phyloP scores from a whole-genome alignment of 108 stramenopile species.

The Seminavis robusta region DNA sequence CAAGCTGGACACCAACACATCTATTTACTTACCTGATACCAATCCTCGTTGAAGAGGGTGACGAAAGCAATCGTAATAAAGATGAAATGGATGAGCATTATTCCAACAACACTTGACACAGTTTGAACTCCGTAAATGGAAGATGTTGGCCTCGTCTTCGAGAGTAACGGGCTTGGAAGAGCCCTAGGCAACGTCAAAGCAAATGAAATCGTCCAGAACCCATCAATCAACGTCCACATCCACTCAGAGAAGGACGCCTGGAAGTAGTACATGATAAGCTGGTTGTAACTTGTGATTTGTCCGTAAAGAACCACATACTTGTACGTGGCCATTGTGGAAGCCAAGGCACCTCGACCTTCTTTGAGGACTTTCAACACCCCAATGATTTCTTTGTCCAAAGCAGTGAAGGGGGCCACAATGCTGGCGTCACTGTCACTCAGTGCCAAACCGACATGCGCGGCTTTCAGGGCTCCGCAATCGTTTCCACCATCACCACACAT shows the following conservation, averaged over 20 bases:
- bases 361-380: constrained; percentile 56
- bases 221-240: constrained; percentile 64
- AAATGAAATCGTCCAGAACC: constrained; percentile 51
- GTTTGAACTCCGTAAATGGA: constrained; percentile 59
- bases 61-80: constrained; percentile 41
- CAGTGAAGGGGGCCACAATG: constrained; percentile 68
- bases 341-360: constrained; percentile 64
- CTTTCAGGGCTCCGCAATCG: constrained; percentile 63
- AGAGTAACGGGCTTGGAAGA: constrained; percentile 34
- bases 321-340: constrained; percentile 55
- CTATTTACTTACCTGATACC: no score
- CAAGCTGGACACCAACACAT: no score
- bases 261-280: constrained; percentile 49
- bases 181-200: constrained; percentile 56
- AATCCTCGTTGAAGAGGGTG: constrained; percentile 43
- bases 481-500: constrained; percentile 72
- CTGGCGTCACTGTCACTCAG: constrained; percentile 66
- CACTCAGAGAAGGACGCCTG: constrained; percentile 51
- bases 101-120: constrained; percentile 40
- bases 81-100: constrained; percentile 49
- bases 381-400: constrained; percentile 52
- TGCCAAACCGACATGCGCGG: constrained; percentile 67
- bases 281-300: constrained; percentile 53
- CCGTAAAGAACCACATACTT: constrained; percentile 76
- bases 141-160: constrained; percentile 57